A percentile compares a stretch with the other conserved stretches of the same genome.
These are phyloP conservation scores for Wickerhamomyces pijperi DNA, from an alignment of 805 yeast species.

Conservation along the genomic window DNA sequence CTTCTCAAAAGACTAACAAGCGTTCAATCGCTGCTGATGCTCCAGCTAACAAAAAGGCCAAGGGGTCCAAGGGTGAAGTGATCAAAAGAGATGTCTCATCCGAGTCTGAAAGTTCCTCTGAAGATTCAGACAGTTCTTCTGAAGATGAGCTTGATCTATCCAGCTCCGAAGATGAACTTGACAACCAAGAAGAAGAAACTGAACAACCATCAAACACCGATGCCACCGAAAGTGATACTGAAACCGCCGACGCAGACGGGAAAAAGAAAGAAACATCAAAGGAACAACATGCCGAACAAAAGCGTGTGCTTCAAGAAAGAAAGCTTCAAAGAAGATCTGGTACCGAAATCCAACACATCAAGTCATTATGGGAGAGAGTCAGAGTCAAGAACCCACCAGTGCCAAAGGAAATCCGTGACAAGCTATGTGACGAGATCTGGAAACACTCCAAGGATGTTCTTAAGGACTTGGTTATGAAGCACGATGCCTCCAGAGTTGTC, in stretches of 20 bases:
- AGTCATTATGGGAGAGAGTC: conserved; percentile 81
- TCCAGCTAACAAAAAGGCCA: conserved; percentile 11
- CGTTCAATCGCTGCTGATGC: conserved; percentile 8
- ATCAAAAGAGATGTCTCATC: conserved; percentile 13
- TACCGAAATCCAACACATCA: conserved; percentile 70
- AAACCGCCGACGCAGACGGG: conserved; percentile 16
- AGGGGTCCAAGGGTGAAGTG: conserved; percentile 10
- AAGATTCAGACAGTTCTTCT: conserved; percentile 4
- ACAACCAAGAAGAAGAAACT: conserved; percentile 2
- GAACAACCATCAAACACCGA: conserved; percentile 17
- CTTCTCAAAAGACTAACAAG: conserved; percentile 12
- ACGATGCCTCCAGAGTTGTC: conserved; percentile 92
- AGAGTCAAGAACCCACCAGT: conserved; percentile 78
- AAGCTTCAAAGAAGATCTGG: conserved; percentile 86
- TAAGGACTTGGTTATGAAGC: conserved; percentile 82
- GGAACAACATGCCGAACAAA: conserved; percentile 77
- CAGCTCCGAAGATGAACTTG: conserved; percentile 10
- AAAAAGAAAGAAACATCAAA: conserved; percentile 39
- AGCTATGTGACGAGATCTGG: conserved; percentile 79
- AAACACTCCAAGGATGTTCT: conserved; percentile 64
- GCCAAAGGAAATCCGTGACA: conserved; percentile 65
- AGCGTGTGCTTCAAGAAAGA: conserved; percentile 66
- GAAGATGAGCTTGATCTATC: conserved; percentile 13
- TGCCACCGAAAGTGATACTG: conserved; percentile 14
- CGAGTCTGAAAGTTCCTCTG: conserved; percentile 20